Evolutionary conservation across 2,329 filamentous ascomycete genomes (phyloP).

Genomic region (Colletotrichum somersetense): DNA sequence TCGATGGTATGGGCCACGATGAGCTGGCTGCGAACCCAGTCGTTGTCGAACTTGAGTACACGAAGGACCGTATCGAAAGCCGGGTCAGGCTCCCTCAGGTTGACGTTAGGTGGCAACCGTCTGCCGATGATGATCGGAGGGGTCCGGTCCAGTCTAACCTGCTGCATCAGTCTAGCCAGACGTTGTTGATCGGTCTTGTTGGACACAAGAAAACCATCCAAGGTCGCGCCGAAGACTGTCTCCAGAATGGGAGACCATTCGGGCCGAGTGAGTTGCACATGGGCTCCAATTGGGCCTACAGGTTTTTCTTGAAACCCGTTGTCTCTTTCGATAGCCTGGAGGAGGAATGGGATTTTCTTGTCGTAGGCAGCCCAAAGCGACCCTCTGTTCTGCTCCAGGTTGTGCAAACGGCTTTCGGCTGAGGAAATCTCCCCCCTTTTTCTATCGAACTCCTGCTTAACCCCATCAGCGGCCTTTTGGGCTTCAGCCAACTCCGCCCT

Average conservation of each 20-base stretch:
- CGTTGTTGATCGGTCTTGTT: constrained; percentile 80
- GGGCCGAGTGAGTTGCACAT: constrained; percentile 81
- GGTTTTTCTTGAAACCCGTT: constrained; percentile 77
- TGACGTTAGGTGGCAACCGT: constrained; percentile 66
- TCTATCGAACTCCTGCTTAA: constrained; percentile 18
- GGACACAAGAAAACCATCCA: constrained; percentile 86
- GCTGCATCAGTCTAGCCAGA: constrained; percentile 75
- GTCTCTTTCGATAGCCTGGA: constrained; percentile 79
- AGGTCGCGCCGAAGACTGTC: constrained; percentile 74
- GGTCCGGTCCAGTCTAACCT: constrained; percentile 57
- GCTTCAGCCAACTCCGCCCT: constrained; percentile 19
- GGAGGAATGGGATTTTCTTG: constrained; percentile 70
- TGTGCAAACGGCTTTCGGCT: constrained; percentile 31
- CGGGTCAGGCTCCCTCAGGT: constrained; percentile 78
- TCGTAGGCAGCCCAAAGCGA: constrained; percentile 75
- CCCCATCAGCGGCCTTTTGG: constrained; percentile 4
- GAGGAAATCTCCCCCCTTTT: constrained; percentile 43
- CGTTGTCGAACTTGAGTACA: constrained; percentile 84
- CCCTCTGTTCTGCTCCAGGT: constrained; percentile 49
- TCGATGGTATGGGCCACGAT: constrained; percentile 88
- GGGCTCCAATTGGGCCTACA: constrained; percentile 84
- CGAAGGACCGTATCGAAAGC: constrained; percentile 83
- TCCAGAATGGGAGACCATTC: constrained; percentile 89
- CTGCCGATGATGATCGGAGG: constrained; percentile 75
- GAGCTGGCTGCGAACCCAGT: constrained; percentile 81